These are phyloP conservation scores for Fragaria nilgerrensis DNA, from an alignment of 306 rosid species.

Conservation along the genomic window DNA sequence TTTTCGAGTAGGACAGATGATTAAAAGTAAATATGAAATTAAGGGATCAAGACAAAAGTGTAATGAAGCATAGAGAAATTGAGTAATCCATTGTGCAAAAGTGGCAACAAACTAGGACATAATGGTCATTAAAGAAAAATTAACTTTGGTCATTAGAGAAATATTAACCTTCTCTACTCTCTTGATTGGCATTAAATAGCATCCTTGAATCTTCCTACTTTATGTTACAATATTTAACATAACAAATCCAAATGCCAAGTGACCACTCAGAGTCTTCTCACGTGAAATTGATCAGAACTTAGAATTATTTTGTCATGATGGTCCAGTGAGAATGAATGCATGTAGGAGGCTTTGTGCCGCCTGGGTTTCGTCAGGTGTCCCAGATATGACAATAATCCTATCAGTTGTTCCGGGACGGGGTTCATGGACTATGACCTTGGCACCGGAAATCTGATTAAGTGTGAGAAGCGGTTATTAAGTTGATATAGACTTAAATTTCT, in stretches of 20 bases:
- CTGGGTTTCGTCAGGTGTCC: conserved; percentile 94
- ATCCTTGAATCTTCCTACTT: conserved; percentile 27
- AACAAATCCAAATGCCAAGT: conserved; percentile 4
- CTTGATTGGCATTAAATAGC: conserved; percentile 15
- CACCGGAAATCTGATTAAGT: conserved; percentile 76
- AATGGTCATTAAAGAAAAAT: conserved; percentile 15
- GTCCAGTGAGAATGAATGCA: conserved; percentile 89
- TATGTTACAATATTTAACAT: conserved; percentile 30
- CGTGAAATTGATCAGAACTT: neutral
- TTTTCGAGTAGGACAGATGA: neutral
- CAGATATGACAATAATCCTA: conserved; percentile 76
- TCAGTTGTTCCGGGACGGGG: conserved; percentile 70
- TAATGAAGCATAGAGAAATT: neutral
- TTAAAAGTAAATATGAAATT: neutral
- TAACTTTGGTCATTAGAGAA: conserved; percentile 17
- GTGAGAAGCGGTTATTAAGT: neutral
- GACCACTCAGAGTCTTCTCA: conserved; percentile 15
- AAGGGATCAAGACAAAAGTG: neutral
- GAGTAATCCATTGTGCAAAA: neutral
- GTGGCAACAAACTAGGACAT: neutral
- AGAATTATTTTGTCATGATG: conserved; percentile 42
- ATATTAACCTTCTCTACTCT: conserved; percentile 14
- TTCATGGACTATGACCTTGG: conserved; percentile 76
- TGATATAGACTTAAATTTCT: neutral
- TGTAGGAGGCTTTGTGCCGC: conserved; percentile 97